These are phyloP conservation scores for Fragilaria crotonensis DNA, from an alignment of 108 stramenopile genomes.

Conservation along the genomic window DNA sequence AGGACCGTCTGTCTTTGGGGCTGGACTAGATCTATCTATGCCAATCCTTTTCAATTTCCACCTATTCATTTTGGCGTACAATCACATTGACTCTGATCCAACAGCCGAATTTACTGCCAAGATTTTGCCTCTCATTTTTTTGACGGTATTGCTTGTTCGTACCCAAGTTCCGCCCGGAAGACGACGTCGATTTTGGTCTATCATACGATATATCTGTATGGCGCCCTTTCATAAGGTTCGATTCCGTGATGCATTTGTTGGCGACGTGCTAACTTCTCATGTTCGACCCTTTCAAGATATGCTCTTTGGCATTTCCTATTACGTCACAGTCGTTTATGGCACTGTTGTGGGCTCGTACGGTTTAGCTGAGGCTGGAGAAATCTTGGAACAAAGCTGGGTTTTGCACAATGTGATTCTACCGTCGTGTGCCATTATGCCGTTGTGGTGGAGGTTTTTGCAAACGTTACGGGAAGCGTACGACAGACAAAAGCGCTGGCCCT, in stretches of 20 bases:
- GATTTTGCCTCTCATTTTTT: constrained; percentile 71
- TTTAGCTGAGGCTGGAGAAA: constrained; percentile 42
- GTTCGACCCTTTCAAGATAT: constrained; percentile 77
- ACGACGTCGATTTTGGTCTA: constrained; percentile 69
- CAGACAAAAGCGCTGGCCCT: constrained; percentile 68
- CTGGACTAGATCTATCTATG: constrained; percentile 73
- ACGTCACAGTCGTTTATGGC: constrained; percentile 58
- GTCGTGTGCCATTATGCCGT: constrained; percentile 54
- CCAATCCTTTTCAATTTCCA: constrained; percentile 88
- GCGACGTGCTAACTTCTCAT: constrained; percentile 68
- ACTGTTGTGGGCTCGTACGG: constrained; percentile 46
- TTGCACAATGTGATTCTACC: constrained; percentile 78
- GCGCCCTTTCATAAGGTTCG: constrained; percentile 53
- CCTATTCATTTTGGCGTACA: constrained; percentile 69
- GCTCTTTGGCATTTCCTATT: constrained; percentile 69
- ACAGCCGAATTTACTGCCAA: constrained; percentile 50
- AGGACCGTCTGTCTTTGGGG: constrained; percentile 74
- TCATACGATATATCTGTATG: constrained; percentile 54
- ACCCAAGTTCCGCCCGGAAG: constrained; percentile 56
- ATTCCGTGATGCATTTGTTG: constrained; percentile 79
- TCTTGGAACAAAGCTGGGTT: constrained; percentile 56
- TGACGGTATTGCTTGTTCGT: constrained; percentile 63
- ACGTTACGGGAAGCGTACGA: constrained; percentile 79
- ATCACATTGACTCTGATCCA: constrained; percentile 39
- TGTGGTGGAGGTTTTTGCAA: constrained; percentile 77